Percentiles rank a stretch among this genome's conserved stretches.
phyloP scores from a whole-genome alignment of 164 flowering plant species.

The Taxillus chinensis region DNA sequence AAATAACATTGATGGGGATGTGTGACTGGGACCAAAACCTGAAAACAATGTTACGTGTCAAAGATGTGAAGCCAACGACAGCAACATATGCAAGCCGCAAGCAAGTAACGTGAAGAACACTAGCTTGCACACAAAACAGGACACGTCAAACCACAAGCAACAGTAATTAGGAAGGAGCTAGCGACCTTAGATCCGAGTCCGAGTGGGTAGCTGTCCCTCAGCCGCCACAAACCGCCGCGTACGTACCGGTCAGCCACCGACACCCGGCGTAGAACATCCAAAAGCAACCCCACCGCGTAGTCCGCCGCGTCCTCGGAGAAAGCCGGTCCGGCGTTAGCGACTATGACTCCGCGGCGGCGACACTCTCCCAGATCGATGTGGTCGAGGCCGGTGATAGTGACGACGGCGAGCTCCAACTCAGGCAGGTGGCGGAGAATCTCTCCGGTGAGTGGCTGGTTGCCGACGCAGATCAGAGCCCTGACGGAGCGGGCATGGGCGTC shows the following conservation, averaged over 20 bases:
- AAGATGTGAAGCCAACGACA: too few species aligned
- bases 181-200: conserved; percentile 36
- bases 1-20: too few species aligned
- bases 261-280: conserved; percentile 33
- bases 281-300: conserved; percentile 30
- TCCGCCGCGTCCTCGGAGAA: conserved; percentile 40
- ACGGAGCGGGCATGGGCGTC: conserved; percentile 7
- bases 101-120: too few species aligned
- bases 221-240: conserved; percentile 33
- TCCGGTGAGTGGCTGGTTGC: conserved; percentile 14
- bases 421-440: conserved; percentile 23
- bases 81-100: too few species aligned
- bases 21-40: too few species aligned
- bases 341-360: conserved; percentile 25
- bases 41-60: too few species aligned
- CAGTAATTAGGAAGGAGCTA: neutral
- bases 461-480: conserved; percentile 24
- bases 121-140: neutral
- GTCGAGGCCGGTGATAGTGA: conserved; percentile 26
- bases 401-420: conserved; percentile 18
- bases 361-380: conserved; percentile 39
- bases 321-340: conserved; percentile 23
- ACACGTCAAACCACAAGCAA: neutral
- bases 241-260: conserved; percentile 26
- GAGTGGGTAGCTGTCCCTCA: conserved; percentile 12